Base-by-base conservation (phyloP, 352 stramenopile species). In the Pythium brachiatum region DNA sequence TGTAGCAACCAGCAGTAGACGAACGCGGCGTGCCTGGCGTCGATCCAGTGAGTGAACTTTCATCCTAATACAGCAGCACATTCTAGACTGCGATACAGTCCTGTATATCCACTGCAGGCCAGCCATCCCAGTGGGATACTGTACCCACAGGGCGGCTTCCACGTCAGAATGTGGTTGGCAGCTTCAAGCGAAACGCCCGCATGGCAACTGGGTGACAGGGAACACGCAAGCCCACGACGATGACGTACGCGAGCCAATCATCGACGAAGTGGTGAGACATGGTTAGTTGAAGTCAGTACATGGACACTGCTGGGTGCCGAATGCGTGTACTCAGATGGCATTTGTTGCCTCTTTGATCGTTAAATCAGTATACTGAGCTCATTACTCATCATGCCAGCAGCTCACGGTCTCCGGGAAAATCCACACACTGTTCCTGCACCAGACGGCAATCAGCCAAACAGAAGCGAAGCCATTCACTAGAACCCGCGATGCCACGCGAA, bases 401-500 rank as follows among this genome's bases (percentile, higher is more conserved):
- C 39, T 26, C 39, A 47, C 21, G 39, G 39, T 47, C 39, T 47
- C 39, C 2, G 39, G 18, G 3, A n/a, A 31, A n/a, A 34, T 53
- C 26, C 25, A 18, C 23, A n/a, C n/a, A n/a, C n/a, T n/a, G n/a
- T n/a, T n/a, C n/a, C 2, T 20, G 18, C 39, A 47, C n/a, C 46
- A 21, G n/a, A 47, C 39, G 16, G 39, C 39, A 25, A 47, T 47
- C 26, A 26, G 15, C n/a, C 39, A 38, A 6, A 23, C 26, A 39
- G 15, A 36, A 44, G 53, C 60, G 60, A 67, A 60, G 60, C 60
- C 52, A 67, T 67, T n/a, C 39, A 34, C 29, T n/a, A 34, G 4
- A 4, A 27, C 26, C 39, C n/a, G 16, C 39, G 5, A 47, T 47
- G 60, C 20, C 52, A 34, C 48, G 36, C 18, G 0, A 20, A 31